These are phyloP conservation scores for Xylogone sp. DNA, from an alignment of 2,329 filamentous ascomycete species.

Conservation along the genomic window DNA sequence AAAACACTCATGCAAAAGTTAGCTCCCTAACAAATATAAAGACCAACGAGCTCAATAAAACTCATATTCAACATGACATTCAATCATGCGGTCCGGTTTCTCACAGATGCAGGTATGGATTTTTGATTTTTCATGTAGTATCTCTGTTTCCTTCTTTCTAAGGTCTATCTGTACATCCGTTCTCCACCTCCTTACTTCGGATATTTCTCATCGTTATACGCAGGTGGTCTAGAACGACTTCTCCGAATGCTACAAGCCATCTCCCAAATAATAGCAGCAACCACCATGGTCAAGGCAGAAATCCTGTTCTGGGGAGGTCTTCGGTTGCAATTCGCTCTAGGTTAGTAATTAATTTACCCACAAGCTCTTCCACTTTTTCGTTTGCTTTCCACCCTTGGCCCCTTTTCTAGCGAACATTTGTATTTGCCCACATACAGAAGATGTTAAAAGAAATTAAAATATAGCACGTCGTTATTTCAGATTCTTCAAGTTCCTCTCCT, in stretches of 20 bases:
- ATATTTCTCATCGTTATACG: neutral
- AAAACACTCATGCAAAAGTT: no score
- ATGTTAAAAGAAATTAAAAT: neutral
- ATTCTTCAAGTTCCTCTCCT: constrained; percentile 63
- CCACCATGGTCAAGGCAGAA: constrained; percentile 35
- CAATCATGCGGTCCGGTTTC: constrained; percentile 18
- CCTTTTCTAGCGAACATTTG: neutral
- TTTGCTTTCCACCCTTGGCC: constrained; percentile 1
- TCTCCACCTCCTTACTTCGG: neutral
- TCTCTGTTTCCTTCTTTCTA: no score
- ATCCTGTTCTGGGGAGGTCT: constrained; percentile 31
- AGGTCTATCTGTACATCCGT: no score
- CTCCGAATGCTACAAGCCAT: constrained; percentile 54
- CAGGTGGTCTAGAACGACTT: constrained; percentile 58
- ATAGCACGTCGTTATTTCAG: constrained; percentile 60
- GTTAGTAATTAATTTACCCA: constrained; percentile 31
- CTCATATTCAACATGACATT: constrained; percentile 3
- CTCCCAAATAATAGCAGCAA: constrained; percentile 44
- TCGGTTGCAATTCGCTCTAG: constrained; percentile 37
- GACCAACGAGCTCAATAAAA: no score
- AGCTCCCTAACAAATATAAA: no score
- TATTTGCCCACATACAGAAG: neutral
- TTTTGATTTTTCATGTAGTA: neutral
- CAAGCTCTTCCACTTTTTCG: no score
- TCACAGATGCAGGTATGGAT: constrained; percentile 20